Base-by-base conservation (phyloP, 2,329 filamentous ascomycete genomes). In the Emydomyces testavorans region DNA sequence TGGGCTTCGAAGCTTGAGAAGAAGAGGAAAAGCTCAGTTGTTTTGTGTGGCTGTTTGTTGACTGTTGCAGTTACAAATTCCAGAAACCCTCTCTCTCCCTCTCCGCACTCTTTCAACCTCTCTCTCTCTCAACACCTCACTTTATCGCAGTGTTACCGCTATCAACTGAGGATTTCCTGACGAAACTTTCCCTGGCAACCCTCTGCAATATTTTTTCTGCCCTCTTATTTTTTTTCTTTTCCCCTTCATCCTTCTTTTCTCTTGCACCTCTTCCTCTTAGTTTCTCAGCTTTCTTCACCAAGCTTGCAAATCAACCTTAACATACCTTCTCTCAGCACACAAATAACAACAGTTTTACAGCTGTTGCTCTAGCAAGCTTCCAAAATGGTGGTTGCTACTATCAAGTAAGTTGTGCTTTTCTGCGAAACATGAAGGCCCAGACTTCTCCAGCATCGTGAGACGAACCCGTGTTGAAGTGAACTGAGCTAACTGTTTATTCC, bases 351-450 rank as follows among this genome's bases (percentile, higher is more conserved):
- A 46, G 34, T 35, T 24, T 11, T 24, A 4, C 16, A 47, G 20
- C 35, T 40, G 45, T 47, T 39, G 37, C 8, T 7, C n/a, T 32
- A 50, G 23, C 23, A 36, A 29, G n/a, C 29, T 26, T 26, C 52
- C 58, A 71, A 62, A 54, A 76, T 76, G 74, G 76, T 78, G 64
- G 76, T 79, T 58, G 75, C 76, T 63, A 79, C 76, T 54, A 79
- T 79, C 66, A 79, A 79, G 76, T 79, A 66, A 58, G 75, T 69
- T n/a, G 48, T 39, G 16, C 21, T 15, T 18, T 15, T 15, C 26
- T 24, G 13, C 18, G 4, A 10, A 29, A 13, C 4, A 15, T 24
- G 18, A 38, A 20, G 5, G 10, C 23, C n/a, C 20, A 32, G 8
- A 18, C 6, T 32, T 20, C 24, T 11, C n/a, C 32, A 13, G n/a